Conservation (phyloP, 2,329 filamentous ascomycete genomes). For the Xylaria sp. region DNA sequence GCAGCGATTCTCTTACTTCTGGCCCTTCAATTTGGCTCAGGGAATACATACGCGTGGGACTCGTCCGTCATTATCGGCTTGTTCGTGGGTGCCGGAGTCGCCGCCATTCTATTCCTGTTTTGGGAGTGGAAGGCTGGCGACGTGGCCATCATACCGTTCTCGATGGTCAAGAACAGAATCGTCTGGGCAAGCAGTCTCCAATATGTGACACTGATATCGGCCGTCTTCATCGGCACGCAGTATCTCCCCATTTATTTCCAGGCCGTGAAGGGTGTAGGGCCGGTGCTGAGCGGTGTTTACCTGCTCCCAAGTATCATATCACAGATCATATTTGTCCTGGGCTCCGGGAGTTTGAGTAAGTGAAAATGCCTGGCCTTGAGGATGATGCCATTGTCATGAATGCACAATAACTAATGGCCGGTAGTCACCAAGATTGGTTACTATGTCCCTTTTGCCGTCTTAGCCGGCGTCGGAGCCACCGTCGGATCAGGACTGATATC, state of each 20-base stretch:
- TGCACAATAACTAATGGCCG: neutral
- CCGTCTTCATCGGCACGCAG: slow-evolving; percentile 53
- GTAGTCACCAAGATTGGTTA: slow-evolving; percentile 46
- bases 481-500: slow-evolving; percentile 45
- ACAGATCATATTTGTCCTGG: slow-evolving; percentile 67
- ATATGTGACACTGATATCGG: slow-evolving; percentile 55
- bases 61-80: slow-evolving; percentile 53
- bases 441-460: slow-evolving; percentile 44
- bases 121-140: slow-evolving; percentile 58
- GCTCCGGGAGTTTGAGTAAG: slow-evolving; percentile 48
- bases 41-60: slow-evolving; percentile 51
- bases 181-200: slow-evolving; percentile 56
- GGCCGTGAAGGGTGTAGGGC: slow-evolving; percentile 45
- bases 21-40: slow-evolving; percentile 58
- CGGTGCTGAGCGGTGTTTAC: slow-evolving; percentile 48
- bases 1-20: slow-evolving; percentile 55
- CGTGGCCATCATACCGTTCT: slow-evolving; percentile 60
- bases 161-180: slow-evolving; percentile 55
- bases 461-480: slow-evolving; percentile 40
- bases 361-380: neutral
- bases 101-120: slow-evolving; percentile 49
- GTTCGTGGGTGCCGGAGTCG: slow-evolving; percentile 51
- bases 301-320: slow-evolving; percentile 47
- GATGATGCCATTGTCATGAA: neutral
- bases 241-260: slow-evolving; percentile 50